phyloP scores from a whole-genome alignment of 2,329 filamentous ascomycete species.

The Canariomyces notabilis region DNA sequence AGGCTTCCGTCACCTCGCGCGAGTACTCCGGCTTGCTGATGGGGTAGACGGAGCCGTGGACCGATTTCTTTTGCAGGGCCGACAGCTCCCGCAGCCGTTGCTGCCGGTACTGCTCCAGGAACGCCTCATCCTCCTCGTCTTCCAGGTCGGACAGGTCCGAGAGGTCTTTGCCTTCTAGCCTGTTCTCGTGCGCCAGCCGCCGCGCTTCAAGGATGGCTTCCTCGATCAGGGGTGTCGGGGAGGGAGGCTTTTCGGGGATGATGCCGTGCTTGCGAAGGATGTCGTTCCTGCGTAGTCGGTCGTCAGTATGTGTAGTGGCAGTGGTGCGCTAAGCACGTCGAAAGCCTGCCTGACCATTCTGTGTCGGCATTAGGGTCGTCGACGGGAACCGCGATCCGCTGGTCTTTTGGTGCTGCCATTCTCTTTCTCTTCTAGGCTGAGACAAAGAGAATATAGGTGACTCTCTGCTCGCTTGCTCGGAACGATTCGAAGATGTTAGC shows the following conservation, averaged over 20 bases:
- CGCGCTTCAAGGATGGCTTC: conserved; percentile 85
- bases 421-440: no score
- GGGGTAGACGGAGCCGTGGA: conserved; percentile 88
- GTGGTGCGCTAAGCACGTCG: background rate
- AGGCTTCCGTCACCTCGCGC: conserved; percentile 87
- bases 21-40: conserved; percentile 92
- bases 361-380: conserved; percentile 96
- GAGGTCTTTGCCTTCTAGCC: conserved; percentile 88
- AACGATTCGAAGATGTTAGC: no score
- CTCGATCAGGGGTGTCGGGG: conserved; percentile 91
- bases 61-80: conserved; percentile 65
- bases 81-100: conserved; percentile 82
- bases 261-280: conserved; percentile 95
- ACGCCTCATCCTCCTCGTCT: conserved; percentile 90
- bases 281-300: conserved; percentile 68
- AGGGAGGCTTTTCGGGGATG: conserved; percentile 96
- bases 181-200: conserved; percentile 80
- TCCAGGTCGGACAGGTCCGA: conserved; percentile 92
- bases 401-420: conserved; percentile 60
- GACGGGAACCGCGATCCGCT: conserved; percentile 73
- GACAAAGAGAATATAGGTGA: no score
- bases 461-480: no score
- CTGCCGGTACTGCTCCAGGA: conserved; percentile 80
- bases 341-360: conserved; percentile 65
- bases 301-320: background rate